These are phyloP conservation scores for Fusarium nisikadoi DNA, from an alignment of 2,329 filamentous ascomycete species.

Conservation along the genomic window DNA sequence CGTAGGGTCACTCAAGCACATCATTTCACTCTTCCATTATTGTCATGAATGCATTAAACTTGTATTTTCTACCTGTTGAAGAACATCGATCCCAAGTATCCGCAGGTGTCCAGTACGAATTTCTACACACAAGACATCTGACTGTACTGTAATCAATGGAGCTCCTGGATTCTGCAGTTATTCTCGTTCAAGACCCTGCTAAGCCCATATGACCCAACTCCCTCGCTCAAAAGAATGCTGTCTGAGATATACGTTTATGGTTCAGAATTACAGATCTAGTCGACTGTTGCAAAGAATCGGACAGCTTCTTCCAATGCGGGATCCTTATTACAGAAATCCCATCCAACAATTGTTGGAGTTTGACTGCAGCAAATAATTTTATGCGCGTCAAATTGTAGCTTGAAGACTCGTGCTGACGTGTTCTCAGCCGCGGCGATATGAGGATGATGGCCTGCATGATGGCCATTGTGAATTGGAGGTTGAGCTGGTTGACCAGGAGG, in stretches of 20 bases:
- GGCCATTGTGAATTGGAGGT: slow-evolving; percentile 3
- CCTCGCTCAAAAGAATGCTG: slow-evolving; percentile 37
- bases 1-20: slow-evolving; percentile 29
- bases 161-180: slow-evolving; percentile 6
- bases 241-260: neutral
- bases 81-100: neutral
- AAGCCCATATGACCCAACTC: slow-evolving; percentile 31
- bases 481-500: slow-evolving; percentile 37
- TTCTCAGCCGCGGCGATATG: slow-evolving; percentile 59
- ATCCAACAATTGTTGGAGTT: slow-evolving; percentile 90
- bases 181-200: slow-evolving; percentile 9
- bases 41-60: neutral
- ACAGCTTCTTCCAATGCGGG: slow-evolving; percentile 80
- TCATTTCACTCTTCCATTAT: slow-evolving; percentile 9
- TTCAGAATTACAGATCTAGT: slow-evolving; percentile 36
- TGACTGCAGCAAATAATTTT: slow-evolving; percentile 96
- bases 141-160: neutral
- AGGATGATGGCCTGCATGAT: slow-evolving; percentile 49
- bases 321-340: slow-evolving; percentile 96
- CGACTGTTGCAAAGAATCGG: slow-evolving; percentile 77
- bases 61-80: neutral
- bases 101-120: no score
- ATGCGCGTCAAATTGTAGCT: slow-evolving; percentile 93
- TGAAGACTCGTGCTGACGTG: slow-evolving; percentile 79
- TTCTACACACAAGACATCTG: neutral